Percentiles rank a stretch among this genome's conserved stretches.
Conservation (phyloP, 495 filamentous ascomycete species). For the Penicillium paradoxum region DNA sequence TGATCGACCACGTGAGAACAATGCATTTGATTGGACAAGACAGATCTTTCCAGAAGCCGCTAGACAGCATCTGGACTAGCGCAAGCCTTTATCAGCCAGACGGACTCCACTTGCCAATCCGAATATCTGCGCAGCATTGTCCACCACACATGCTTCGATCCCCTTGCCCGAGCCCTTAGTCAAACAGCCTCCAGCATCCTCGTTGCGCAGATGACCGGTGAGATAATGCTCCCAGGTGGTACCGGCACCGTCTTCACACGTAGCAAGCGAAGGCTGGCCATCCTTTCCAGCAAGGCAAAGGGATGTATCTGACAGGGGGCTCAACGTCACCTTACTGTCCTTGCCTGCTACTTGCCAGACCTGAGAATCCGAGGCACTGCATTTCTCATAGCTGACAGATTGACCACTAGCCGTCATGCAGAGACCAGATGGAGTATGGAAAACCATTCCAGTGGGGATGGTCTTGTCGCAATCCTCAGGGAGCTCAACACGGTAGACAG, state of each 20-base stretch:
- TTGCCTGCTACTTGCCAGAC: slow-evolving; percentile 22
- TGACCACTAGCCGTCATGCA: slow-evolving; percentile 25
- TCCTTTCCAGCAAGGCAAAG: slow-evolving; percentile 16
- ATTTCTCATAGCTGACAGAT: slow-evolving; percentile 18
- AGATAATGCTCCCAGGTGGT: slow-evolving; percentile 25
- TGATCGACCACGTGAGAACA: background rate
- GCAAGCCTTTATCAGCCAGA: slow-evolving; percentile 2
- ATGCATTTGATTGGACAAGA: background rate
- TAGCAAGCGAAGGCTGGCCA: slow-evolving; percentile 4
- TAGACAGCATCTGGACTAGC: background rate
- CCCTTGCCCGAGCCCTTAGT: slow-evolving; percentile 13
- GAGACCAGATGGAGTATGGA: slow-evolving; percentile 27
- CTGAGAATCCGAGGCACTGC: slow-evolving; percentile 22
- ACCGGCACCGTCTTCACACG: slow-evolving; percentile 10
- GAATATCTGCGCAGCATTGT: slow-evolving; percentile 26
- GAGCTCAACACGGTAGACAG: slow-evolving; percentile 21
- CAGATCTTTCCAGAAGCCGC: background rate
- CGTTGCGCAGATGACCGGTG: slow-evolving; percentile 26
- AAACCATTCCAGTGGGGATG: slow-evolving; percentile 30
- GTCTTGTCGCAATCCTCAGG: slow-evolving; percentile 12
- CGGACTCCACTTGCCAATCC: slow-evolving; percentile 28
- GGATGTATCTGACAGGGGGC: slow-evolving; percentile 19
- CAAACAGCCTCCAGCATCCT: slow-evolving; percentile 16
- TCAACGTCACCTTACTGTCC: slow-evolving; percentile 16
- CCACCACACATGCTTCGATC: slow-evolving; percentile 14